These are phyloP conservation scores for Kurtzmaniella fragi DNA, from an alignment of 805 yeast genomes.

Conservation along the genomic window DNA sequence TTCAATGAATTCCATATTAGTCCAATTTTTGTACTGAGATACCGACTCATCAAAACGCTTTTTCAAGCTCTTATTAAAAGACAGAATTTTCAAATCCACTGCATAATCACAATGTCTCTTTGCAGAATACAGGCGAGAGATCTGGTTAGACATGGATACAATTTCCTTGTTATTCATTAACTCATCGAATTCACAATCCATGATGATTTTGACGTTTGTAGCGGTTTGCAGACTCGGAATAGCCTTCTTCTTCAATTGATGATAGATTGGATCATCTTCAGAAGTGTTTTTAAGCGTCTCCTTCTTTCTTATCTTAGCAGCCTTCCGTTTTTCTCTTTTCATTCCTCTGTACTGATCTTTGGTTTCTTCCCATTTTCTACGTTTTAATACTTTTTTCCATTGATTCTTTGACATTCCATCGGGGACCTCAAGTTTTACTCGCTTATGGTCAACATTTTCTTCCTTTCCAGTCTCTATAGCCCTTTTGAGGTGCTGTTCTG, in stretches of 20 bases:
- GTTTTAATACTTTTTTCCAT: conserved; percentile 70
- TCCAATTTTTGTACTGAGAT: conserved; percentile 63
- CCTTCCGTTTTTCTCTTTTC: conserved; percentile 52
- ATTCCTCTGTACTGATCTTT: conserved; percentile 55
- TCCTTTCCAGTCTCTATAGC: too few species aligned
- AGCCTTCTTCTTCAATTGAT: conserved; percentile 21
- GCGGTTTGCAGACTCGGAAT: conserved; percentile 42
- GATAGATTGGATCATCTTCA: conserved; percentile 26
- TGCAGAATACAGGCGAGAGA: conserved; percentile 77
- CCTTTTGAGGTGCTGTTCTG: too few species aligned
- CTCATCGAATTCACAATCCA: conserved; percentile 91
- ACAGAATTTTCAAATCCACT: conserved; percentile 55
- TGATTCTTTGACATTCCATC: conserved; percentile 85
- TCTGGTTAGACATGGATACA: conserved; percentile 70
- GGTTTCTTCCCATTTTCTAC: conserved; percentile 54
- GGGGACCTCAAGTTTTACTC: conserved; percentile 37
- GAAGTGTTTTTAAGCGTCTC: conserved; percentile 11
- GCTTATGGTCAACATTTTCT: too few species aligned
- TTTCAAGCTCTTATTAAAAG: conserved; percentile 62
- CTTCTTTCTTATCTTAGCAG: conserved; percentile 22
- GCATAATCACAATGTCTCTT: conserved; percentile 57
- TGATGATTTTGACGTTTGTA: conserved; percentile 51
- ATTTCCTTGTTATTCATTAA: conserved; percentile 73
- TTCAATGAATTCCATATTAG: conserved; percentile 48
- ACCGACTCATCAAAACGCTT: conserved; percentile 63